These are phyloP conservation scores for Globisporangium uncinulatum DNA, from an alignment of 352 stramenopile species.

Conservation along the genomic window DNA sequence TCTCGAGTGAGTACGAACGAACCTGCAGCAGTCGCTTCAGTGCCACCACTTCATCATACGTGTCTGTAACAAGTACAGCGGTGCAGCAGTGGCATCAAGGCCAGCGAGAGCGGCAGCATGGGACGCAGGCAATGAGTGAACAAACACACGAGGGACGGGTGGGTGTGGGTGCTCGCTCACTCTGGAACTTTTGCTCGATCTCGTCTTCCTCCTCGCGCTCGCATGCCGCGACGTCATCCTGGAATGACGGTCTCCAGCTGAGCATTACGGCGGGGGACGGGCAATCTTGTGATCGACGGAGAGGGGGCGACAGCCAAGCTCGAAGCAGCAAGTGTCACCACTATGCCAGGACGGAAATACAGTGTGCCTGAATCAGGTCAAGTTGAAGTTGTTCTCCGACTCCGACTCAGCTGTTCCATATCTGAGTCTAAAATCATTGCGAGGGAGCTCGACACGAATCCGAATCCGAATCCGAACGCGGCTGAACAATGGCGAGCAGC, in stretches of 20 bases:
- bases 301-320: background rate
- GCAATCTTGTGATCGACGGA: background rate
- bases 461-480: background rate
- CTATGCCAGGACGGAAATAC: background rate
- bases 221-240: background rate
- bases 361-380: background rate
- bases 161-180: constrained; percentile 7
- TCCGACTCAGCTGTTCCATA: constrained; percentile 1
- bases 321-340: background rate
- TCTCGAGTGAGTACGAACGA: background rate
- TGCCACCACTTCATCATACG: constrained; percentile 49
- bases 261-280: background rate
- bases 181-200: constrained; percentile 38
- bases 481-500: constrained; percentile 2
- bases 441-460: background rate
- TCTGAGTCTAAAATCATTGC: background rate
- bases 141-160: background rate
- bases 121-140: background rate
- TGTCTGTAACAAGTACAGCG: constrained; percentile 19
- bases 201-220: constrained; percentile 5
- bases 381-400: background rate
- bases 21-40: constrained; percentile 53
- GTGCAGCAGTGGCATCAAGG: background rate
- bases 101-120: background rate
- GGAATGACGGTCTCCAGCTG: background rate